phyloP scores from a whole-genome alignment of 257 asterid genomes.

The Buddleja alternifolia region DNA sequence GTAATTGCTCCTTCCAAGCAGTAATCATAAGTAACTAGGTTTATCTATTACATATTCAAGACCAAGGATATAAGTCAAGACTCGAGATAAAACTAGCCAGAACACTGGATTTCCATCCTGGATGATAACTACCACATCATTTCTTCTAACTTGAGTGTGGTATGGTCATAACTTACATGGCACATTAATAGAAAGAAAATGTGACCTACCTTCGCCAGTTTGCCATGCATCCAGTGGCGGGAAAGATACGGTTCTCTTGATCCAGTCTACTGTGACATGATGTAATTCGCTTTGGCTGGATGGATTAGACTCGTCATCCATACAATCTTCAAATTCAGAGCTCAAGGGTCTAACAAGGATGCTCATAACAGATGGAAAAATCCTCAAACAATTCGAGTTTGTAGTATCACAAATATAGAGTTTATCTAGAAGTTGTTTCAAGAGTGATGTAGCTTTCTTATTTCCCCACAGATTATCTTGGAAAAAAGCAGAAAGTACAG shows the following conservation, averaged over 20 bases:
- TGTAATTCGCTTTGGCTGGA: constrained; percentile 54
- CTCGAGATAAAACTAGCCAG: constrained; percentile 23
- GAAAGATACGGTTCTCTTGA: constrained; percentile 58
- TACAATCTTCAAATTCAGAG: constrained; percentile 38
- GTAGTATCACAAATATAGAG: constrained; percentile 75
- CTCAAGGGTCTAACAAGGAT: constrained; percentile 71
- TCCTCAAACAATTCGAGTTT: constrained; percentile 67
- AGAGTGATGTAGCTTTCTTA: constrained; percentile 60
- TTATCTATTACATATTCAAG: constrained; percentile 9
- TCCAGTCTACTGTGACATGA: constrained; percentile 67
- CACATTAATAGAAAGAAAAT: constrained; percentile 22
- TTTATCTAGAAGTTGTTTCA: constrained; percentile 56
- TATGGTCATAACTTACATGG: constrained; percentile 7
- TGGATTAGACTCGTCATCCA: constrained; percentile 43
- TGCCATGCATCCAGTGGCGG: constrained; percentile 85
- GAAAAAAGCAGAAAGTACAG: constrained; percentile 58
- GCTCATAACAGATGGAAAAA: constrained; percentile 74
- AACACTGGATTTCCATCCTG: constrained; percentile 16
- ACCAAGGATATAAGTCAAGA: constrained; percentile 21
- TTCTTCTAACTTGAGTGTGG: constrained; percentile 5
- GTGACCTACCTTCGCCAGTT: constrained; percentile 73
- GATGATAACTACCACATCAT: background rate
- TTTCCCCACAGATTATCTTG: constrained; percentile 69
- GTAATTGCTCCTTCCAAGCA: constrained; percentile 14
- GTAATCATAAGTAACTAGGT: constrained; percentile 5